Conservation (phyloP, 2,329 filamentous ascomycete species). For the Microdochium nivale region DNA sequence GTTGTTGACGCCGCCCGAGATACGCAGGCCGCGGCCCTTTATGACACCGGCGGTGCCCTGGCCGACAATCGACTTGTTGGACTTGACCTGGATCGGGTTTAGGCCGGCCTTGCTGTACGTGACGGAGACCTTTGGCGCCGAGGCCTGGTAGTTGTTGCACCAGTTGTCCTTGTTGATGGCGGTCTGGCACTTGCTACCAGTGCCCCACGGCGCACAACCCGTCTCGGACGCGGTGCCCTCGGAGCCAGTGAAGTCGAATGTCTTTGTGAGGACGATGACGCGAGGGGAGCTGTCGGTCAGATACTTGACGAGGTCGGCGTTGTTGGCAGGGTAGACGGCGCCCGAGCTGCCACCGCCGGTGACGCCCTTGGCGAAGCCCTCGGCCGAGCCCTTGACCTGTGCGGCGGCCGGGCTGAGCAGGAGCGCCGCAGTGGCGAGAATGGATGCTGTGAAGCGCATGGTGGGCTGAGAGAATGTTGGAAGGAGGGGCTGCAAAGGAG, state of each 20-base stretch:
- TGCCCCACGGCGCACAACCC: conserved; percentile 52
- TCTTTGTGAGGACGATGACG: conserved; percentile 49
- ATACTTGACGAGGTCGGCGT: conserved; percentile 48
- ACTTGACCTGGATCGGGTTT: conserved; percentile 40
- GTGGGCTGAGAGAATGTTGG: too few species aligned
- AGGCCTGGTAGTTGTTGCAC: conserved; percentile 51
- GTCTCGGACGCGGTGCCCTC: conserved; percentile 43
- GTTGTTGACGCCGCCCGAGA: conserved; percentile 37
- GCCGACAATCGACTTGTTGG: conserved; percentile 51
- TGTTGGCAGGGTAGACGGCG: conserved; percentile 44
- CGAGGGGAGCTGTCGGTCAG: conserved; percentile 43
- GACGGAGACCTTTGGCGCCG: conserved; percentile 35
- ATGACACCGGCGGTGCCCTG: conserved; percentile 43
- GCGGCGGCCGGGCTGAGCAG: conserved; percentile 7
- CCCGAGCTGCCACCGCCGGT: conserved; percentile 51
- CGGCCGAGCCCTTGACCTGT: conserved; percentile 27
- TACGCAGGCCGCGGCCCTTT: conserved; percentile 46
- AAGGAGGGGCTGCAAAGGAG: too few species aligned
- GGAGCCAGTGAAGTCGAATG: conserved; percentile 44
- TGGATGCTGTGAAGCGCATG: conserved; percentile 5
- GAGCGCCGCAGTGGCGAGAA: conserved; percentile 3
- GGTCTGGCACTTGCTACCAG: conserved; percentile 41
- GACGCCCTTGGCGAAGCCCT: conserved; percentile 38
- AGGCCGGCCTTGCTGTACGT: conserved; percentile 43
- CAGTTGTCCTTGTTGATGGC: conserved; percentile 49